These are phyloP conservation scores for Nicotiana knightiana DNA, from an alignment of 257 asterid genomes.

Conservation along the genomic window DNA sequence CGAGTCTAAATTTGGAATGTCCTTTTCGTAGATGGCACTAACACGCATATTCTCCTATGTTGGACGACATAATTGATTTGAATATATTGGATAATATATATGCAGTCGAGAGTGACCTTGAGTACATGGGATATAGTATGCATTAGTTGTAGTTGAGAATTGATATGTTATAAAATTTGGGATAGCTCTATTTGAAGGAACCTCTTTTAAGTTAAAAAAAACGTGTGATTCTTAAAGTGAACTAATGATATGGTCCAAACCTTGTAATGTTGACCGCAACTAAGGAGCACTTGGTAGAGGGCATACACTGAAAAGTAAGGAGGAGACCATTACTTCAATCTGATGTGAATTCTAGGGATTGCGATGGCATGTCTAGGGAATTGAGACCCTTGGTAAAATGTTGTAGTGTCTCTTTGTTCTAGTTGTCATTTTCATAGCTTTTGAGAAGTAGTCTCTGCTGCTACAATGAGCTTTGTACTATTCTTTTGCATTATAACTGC, in stretches of 20 bases:
- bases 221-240: too few relatives aligned
- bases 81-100: too few relatives aligned
- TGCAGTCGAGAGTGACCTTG: too few relatives aligned
- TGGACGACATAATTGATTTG: too few relatives aligned
- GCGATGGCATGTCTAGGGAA: slow-evolving; percentile 66
- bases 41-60: too few relatives aligned
- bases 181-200: too few relatives aligned
- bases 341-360: slow-evolving; percentile 66
- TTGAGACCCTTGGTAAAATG: slow-evolving; percentile 60
- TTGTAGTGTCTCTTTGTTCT: slow-evolving; percentile 28
- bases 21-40: too few relatives aligned
- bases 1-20: too few relatives aligned
- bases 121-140: too few relatives aligned
- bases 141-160: too few relatives aligned
- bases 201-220: too few relatives aligned
- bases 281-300: slow-evolving; percentile 92
- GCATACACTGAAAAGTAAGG: slow-evolving; percentile 74
- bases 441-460: background rate
- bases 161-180: too few relatives aligned
- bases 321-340: slow-evolving; percentile 65
- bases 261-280: slow-evolving; percentile 82
- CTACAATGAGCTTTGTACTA: background rate
- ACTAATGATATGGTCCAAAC: background rate
- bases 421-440: background rate
- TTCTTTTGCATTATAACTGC: background rate